Base-by-base conservation (phyloP, 2,329 filamentous ascomycete species). In the Colletotrichum costaricense region DNA sequence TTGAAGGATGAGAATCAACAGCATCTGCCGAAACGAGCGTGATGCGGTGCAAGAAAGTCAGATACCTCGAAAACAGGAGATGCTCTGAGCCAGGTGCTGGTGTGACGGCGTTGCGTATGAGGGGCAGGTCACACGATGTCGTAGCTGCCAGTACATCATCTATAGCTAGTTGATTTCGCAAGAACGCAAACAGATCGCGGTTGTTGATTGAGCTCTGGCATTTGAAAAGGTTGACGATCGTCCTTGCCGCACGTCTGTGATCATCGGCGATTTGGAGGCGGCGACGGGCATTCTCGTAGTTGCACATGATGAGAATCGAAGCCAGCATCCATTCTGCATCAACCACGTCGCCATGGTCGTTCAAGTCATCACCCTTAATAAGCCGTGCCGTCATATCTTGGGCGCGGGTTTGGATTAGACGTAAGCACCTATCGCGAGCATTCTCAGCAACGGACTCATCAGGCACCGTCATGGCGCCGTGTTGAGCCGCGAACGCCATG, bases 261-360 rank as follows among this genome's bases (percentile, higher is more conserved):
- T 77, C 76, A 35, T 81, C 79, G 3, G 79, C 79, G 1, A 77
- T 77, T 4, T 72, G 72, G 3, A 75, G 68, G 14, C 78, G 76
- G 24, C 76, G 77, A 35, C 79, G 77, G 30, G 78, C 76, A 76
- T 79, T 80, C 63, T 81, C 79, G 55, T 80, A 81, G 58, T 76
- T 79, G 14, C 77, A 78, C 30, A 76, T 75, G 63, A 76, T 74
- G 1, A 81, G 74, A 26, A 80, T 80, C 5, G 78, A 76, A 1
- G 79, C 78, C 66, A 81, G 69, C 74, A 81, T 78, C 77, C 79
- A 81, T 60, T 80, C 78, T 14, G 77, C 78, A 22, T 79, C 77
- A 33, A 66, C 74, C 35, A 79, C 74, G 57, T 80, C 78, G 54
- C 72, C 71, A 54, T 75, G 69, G 11, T 68, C 74, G 24, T 75